phyloP scores from a whole-genome alignment of 768 basidiomycete genomes.

The Gloeostereum incarnatum region DNA sequence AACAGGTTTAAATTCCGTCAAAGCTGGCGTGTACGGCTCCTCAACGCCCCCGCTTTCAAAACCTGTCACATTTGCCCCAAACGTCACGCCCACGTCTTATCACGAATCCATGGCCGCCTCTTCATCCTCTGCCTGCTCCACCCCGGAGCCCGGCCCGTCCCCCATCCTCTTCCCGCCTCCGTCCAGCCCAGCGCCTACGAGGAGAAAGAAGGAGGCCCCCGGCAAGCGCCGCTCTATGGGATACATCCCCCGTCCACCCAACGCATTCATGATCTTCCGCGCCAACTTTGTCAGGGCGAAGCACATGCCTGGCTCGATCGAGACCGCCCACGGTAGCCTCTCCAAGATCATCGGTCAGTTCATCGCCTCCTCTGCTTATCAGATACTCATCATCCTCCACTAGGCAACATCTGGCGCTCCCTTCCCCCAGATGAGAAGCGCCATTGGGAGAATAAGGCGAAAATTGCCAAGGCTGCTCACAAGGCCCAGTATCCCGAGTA shows the following conservation, averaged over 20 bases:
- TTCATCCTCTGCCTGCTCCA: slow-evolving; percentile 7
- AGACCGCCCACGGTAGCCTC: slow-evolving; percentile 66
- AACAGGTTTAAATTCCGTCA: slow-evolving; percentile 21
- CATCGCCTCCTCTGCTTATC: slow-evolving; percentile 16
- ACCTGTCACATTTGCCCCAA: slow-evolving; percentile 54
- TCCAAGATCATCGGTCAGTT: slow-evolving; percentile 62
- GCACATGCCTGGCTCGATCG: slow-evolving; percentile 71
- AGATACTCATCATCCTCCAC: slow-evolving; percentile 7
- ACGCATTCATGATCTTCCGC: slow-evolving; percentile 83
- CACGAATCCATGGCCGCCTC: slow-evolving; percentile 20
- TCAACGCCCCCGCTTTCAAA: slow-evolving; percentile 28
- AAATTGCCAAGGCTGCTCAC: slow-evolving; percentile 67
- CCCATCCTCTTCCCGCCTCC: slow-evolving; percentile 47
- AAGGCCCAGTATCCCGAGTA: slow-evolving; percentile 61
- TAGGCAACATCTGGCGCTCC: slow-evolving; percentile 68
- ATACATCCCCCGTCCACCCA: slow-evolving; percentile 76
- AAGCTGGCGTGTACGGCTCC: slow-evolving; percentile 46
- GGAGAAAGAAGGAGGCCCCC: slow-evolving; percentile 44
- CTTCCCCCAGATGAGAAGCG: slow-evolving; percentile 64
- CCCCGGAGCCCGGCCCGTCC: slow-evolving; percentile 12
- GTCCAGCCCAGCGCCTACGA: slow-evolving; percentile 25
- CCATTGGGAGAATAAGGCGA: slow-evolving; percentile 65
- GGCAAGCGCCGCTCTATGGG: slow-evolving; percentile 50
- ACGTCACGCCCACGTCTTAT: slow-evolving; percentile 48
- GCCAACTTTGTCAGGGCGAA: slow-evolving; percentile 75